Percentiles rank a stretch among this genome's conserved stretches.
phyloP scores from a whole-genome alignment of 257 asterid genomes.

The Solanum medicagineum region DNA sequence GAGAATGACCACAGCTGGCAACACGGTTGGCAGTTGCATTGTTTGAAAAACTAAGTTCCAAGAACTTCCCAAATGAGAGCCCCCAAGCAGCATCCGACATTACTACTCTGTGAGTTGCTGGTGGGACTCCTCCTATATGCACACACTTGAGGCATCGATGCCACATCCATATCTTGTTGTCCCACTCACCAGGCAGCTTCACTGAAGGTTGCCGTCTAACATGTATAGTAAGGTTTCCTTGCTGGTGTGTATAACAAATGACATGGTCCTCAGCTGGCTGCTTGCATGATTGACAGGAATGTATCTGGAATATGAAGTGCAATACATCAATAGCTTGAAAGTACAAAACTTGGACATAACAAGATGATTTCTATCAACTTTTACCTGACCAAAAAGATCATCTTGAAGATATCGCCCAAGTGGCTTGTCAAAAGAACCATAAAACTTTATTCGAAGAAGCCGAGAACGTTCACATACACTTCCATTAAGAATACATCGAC shows the following conservation, averaged over 20 bases:
- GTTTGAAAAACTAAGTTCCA: slow-evolving; percentile 89
- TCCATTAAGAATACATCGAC: slow-evolving; percentile 55
- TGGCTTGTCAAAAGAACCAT: slow-evolving; percentile 87
- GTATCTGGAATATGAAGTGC: slow-evolving; percentile 33
- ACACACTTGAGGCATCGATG: slow-evolving; percentile 83
- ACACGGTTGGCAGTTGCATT: slow-evolving; percentile 89
- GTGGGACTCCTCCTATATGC: slow-evolving; percentile 58
- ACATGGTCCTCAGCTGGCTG: slow-evolving; percentile 83
- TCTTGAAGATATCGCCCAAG: slow-evolving; percentile 80
- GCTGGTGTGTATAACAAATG: slow-evolving; percentile 73
- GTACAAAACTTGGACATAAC: slow-evolving; percentile 1
- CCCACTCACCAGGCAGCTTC: slow-evolving; percentile 74
- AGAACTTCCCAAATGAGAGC: slow-evolving; percentile 94
- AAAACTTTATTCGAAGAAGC: slow-evolving; percentile 67
- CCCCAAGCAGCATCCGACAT: slow-evolving; percentile 99
- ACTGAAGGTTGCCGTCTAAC: slow-evolving; percentile 39
- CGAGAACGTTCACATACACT: slow-evolving; percentile 82
- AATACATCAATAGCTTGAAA: not conserved
- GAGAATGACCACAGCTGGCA: slow-evolving; percentile 95
- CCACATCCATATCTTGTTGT: slow-evolving; percentile 99
- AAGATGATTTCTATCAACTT: slow-evolving; percentile 28
- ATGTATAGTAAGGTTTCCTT: slow-evolving; percentile 77
- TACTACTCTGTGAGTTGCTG: slow-evolving; percentile 68
- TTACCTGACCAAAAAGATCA: slow-evolving; percentile 83
- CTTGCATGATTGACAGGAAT: slow-evolving; percentile 66